Base-by-base conservation (phyloP, 345 rosid species). In the Hibiscus tridactylites region DNA sequence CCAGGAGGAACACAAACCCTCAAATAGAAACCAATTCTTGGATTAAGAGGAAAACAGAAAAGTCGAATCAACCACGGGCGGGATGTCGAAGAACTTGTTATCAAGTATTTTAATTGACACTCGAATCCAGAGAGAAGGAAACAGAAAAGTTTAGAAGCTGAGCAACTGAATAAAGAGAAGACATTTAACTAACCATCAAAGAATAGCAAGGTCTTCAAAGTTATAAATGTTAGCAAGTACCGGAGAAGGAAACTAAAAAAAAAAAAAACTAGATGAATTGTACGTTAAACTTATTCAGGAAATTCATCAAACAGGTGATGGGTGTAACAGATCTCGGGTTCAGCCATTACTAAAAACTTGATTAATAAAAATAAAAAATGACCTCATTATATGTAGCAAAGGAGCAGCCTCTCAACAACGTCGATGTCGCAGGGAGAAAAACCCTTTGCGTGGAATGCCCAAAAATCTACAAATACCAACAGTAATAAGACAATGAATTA, bases 301-400 rank as follows among this genome's bases (percentile, higher is more conserved):
- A 72, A 61, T 62, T 62, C 17, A 5, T 28, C 68, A 61, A 62
- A 72, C 68, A 72, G 44, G 35, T 72, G 52, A 49, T 11, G 73
- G 64, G 64, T 21, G 61, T 39, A 33, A 57, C 37, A 57, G 2
- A 31, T 26, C 3, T 9, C 35, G 62, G 62, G 33, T 17, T 26
- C 6, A 58, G 2, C 12, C 11, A 58, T 2, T 11, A 33, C 24
- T 0, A 1, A 28, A 28, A 9, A 60, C 12, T 21, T 24, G 24
- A 21, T 21, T 21, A 21, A 21, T 21, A 21, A 4, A 3, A 58
- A 11, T 17, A 0, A 10, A 61, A 17, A 47, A 47, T n/a, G 61
- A 50, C 39, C 54, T 61, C 69, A 61, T 72, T 52, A 15, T 61
- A 1, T 19, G 75, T 37, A 50, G 60, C 68, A 61, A 21, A 49